Evolutionary conservation across 1,139 yeast genomes (phyloP).

Genomic region (Pichia norvegensis): DNA sequence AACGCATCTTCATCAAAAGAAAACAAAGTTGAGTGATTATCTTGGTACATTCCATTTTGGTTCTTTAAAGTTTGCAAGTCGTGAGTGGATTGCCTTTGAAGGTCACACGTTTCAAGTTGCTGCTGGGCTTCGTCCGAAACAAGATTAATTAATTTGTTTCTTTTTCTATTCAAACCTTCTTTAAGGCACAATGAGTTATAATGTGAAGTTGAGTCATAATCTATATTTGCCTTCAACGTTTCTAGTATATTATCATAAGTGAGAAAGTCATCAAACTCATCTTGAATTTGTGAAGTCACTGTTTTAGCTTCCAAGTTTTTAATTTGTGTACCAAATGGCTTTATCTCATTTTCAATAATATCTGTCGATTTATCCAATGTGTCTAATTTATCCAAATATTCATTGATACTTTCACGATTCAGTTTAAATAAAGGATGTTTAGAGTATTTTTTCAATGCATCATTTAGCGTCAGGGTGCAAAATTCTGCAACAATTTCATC

Average conservation of each 20-base stretch:
- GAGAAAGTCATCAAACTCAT: constrained; percentile 46
- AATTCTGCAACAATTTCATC: not conserved
- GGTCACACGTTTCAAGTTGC: not conserved
- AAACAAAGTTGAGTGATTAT: not conserved
- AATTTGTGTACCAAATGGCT: constrained; percentile 37
- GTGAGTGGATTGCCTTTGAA: not conserved
- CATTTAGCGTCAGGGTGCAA: not conserved
- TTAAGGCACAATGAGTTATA: constrained; percentile 52
- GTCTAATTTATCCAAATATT: not conserved
- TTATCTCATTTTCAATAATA: constrained; percentile 41
- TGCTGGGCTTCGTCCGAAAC: constrained; percentile 8
- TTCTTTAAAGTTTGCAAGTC: not conserved
- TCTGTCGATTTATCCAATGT: constrained; percentile 6
- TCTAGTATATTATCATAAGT: constrained; percentile 28
- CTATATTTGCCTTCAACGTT: constrained; percentile 32
- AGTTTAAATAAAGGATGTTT: constrained; percentile 1
- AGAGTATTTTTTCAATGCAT: not conserved
- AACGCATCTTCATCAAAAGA: constrained; percentile 35
- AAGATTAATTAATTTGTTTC: constrained; percentile 40
- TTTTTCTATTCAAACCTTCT: constrained; percentile 61
- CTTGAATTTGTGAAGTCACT: constrained; percentile 49
- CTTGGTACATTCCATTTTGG: not conserved
- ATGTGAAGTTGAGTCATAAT: constrained; percentile 17
- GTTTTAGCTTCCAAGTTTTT: constrained; percentile 41
- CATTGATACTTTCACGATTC: constrained; percentile 1